Percentiles rank a stretch among this genome's conserved stretches.
Evolutionary conservation across 2,329 filamentous ascomycete species (phyloP).

Genomic region (Neonectria faginata): DNA sequence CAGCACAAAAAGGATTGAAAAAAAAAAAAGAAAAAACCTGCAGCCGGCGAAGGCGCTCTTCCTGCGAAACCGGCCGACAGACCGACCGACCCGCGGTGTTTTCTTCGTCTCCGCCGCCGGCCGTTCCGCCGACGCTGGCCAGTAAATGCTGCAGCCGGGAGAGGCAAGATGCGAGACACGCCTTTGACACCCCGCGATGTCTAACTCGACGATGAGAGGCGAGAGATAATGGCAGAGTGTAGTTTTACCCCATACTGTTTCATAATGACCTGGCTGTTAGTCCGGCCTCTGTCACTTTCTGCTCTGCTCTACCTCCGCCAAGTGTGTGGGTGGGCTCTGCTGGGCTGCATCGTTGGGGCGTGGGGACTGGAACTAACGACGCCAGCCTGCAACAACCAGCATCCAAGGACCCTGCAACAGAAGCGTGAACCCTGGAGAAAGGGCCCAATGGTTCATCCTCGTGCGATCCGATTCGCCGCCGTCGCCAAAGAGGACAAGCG

Average conservation of each 20-base stretch:
- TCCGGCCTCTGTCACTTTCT: conserved; percentile 4
- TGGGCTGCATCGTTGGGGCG: conserved; percentile 10
- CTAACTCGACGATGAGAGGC: conserved; percentile 40
- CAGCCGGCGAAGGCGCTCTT: background rate
- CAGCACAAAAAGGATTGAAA: background rate
- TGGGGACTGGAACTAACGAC: background rate
- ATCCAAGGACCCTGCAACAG: background rate
- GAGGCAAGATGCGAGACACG: conserved; percentile 19
- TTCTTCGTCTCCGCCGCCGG: background rate
- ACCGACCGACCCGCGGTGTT: conserved; percentile 5
- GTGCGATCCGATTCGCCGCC: conserved; percentile 39
- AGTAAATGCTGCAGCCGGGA: background rate
- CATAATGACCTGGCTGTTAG: conserved; percentile 41
- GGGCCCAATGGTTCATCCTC: conserved; percentile 17
- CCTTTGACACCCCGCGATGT: conserved; percentile 7
- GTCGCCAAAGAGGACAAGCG: conserved; percentile 9
- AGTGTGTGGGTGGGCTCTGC: background rate
- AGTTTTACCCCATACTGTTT: conserved; percentile 48
- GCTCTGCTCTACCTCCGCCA: conserved; percentile 13
- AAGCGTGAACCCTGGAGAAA: conserved; percentile 17
- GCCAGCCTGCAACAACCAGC: background rate
- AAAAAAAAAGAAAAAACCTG: background rate
- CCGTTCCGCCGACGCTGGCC: conserved; percentile 15
- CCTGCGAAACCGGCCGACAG: conserved; percentile 1
- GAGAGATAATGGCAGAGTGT: conserved; percentile 42